Evolutionary conservation across 83 land plant genomes (phyloP).

Genomic region (Diphasiastrum complanatum): DNA sequence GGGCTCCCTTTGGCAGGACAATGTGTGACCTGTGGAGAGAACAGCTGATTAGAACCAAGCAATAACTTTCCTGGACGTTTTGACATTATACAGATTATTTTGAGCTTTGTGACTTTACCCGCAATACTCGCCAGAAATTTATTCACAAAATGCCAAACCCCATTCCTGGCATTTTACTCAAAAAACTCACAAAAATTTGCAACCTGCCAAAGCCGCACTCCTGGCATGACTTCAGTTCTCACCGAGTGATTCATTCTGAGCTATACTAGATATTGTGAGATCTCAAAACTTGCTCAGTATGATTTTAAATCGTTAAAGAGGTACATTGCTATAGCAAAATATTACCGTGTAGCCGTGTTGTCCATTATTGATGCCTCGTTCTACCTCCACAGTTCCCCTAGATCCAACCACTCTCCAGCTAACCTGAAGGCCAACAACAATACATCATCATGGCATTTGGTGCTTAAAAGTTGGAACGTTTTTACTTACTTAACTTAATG

Average conservation of each 20-base stretch:
- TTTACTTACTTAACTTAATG: too few species aligned
- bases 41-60: too few species aligned
- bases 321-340: too few species aligned
- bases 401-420: conserved; percentile 78
- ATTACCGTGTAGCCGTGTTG: conserved; percentile 72
- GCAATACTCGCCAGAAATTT: too few species aligned
- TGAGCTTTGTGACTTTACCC: too few species aligned
- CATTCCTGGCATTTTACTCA: too few species aligned
- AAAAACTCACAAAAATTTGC: too few species aligned
- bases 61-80: too few species aligned
- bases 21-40: neutral
- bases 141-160: too few species aligned
- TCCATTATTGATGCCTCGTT: conserved; percentile 63
- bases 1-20: conserved; percentile 38
- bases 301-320: neutral
- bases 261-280: neutral
- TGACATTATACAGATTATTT: too few species aligned
- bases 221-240: too few species aligned
- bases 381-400: conserved; percentile 77
- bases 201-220: too few species aligned
- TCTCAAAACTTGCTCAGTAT: neutral
- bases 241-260: neutral
- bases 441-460: neutral
- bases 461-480: neutral
- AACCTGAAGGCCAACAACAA: conserved; percentile 36